phyloP scores from a whole-genome alignment of 148 eudicot species.

The Rhododendron ovatum region DNA sequence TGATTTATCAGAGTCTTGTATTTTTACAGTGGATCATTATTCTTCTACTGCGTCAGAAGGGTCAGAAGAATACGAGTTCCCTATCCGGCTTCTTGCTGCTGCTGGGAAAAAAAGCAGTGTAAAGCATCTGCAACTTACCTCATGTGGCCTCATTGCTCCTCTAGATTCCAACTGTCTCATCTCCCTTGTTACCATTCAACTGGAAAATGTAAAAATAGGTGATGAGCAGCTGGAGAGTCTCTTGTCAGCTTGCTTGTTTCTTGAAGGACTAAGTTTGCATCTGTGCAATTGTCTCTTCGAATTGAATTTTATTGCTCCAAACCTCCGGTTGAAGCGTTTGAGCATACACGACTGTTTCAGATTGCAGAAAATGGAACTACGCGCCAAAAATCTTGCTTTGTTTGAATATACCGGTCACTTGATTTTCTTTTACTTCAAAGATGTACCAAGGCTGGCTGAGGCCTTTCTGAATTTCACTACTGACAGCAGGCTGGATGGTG shows the following conservation, averaged over 20 bases:
- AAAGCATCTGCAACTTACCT: slow-evolving; percentile 20
- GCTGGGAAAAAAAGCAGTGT: slow-evolving; percentile 7
- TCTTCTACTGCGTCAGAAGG: background rate
- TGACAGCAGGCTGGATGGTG: slow-evolving; percentile 16
- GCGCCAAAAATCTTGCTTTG: slow-evolving; percentile 11
- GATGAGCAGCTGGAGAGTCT: slow-evolving; percentile 17
- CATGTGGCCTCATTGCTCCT: slow-evolving; percentile 13
- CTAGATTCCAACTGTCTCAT: background rate
- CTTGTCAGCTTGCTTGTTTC: slow-evolving; percentile 19
- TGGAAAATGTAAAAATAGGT: slow-evolving; percentile 12
- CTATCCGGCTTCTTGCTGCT: slow-evolving; percentile 14
- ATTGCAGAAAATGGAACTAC: slow-evolving; percentile 16
- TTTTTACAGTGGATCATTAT: background rate
- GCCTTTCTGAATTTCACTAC: slow-evolving; percentile 19
- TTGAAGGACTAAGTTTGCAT: slow-evolving; percentile 22
- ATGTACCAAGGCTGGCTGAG: slow-evolving; percentile 21
- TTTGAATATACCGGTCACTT: slow-evolving; percentile 23
- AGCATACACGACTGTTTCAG: slow-evolving; percentile 17
- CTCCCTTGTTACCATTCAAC: slow-evolving; percentile 18
- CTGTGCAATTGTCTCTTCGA: slow-evolving; percentile 15
- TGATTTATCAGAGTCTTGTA: slow-evolving; percentile 16
- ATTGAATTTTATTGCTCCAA: slow-evolving; percentile 8
- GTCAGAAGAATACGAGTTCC: slow-evolving; percentile 15
- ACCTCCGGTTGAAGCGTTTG: slow-evolving; percentile 17
- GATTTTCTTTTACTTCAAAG: slow-evolving; percentile 16